Percentiles rank a stretch among this genome's conserved stretches.
phyloP scores from a whole-genome alignment of 2,329 filamentous ascomycete genomes.

The Boeremia exigua region DNA sequence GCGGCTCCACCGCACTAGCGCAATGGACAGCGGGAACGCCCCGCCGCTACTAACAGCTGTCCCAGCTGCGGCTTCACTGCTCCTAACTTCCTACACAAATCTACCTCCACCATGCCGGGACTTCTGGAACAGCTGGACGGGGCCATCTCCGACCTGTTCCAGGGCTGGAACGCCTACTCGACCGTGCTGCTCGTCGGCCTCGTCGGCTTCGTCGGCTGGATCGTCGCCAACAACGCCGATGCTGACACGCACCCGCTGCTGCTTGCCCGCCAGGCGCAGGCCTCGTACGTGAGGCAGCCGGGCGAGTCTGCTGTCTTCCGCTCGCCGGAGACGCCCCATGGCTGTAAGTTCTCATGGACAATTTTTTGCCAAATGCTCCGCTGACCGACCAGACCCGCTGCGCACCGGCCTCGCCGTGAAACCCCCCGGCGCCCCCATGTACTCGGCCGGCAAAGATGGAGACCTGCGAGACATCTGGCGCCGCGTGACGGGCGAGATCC shows the following conservation, averaged over 20 bases:
- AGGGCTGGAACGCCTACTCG: slow-evolving; percentile 83
- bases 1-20: background rate
- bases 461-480: slow-evolving; percentile 93
- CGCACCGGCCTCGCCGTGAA: slow-evolving; percentile 69
- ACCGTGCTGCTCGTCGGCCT: slow-evolving; percentile 73
- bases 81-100: background rate
- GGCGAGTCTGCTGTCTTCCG: slow-evolving; percentile 87
- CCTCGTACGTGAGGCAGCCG: slow-evolving; percentile 79
- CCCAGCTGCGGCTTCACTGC: background rate
- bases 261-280: slow-evolving; percentile 80
- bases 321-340: slow-evolving; percentile 82
- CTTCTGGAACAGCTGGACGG: slow-evolving; percentile 73
- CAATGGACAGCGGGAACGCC: too few relatives aligned
- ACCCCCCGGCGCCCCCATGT: slow-evolving; percentile 78
- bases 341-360: slow-evolving; percentile 53
- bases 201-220: slow-evolving; percentile 71
- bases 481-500: slow-evolving; percentile 68
- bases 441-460: slow-evolving; percentile 82
- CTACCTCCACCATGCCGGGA: slow-evolving; percentile 42
- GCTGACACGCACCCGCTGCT: slow-evolving; percentile 93
- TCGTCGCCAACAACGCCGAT: slow-evolving; percentile 73
- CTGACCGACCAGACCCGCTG: slow-evolving; percentile 45
- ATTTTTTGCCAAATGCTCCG: background rate
- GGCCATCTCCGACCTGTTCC: slow-evolving; percentile 70
- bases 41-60: slow-evolving; percentile 3